Conservation (phyloP, 2,329 filamentous ascomycete genomes). For the Phialocephala subalpina region DNA sequence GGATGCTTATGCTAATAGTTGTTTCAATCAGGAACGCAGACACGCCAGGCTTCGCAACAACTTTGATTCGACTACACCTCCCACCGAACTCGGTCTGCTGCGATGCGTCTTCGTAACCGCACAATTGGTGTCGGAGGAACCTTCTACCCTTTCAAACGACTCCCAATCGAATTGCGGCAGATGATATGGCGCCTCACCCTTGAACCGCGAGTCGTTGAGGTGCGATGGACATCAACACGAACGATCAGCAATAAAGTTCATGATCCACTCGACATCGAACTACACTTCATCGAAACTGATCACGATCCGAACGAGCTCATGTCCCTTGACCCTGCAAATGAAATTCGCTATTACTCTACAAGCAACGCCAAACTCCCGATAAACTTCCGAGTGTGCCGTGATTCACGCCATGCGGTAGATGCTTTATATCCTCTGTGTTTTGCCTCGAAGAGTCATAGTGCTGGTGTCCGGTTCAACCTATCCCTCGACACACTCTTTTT, state of each 20-base stretch:
- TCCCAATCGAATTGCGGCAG: not conserved
- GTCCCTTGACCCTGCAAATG: not conserved
- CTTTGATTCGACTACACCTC: not conserved
- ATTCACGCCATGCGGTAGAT: not conserved
- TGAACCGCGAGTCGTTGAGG: not conserved
- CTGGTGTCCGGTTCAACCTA: not conserved
- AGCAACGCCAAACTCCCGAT: not conserved
- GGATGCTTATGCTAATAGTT: not conserved
- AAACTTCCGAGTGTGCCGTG: not conserved
- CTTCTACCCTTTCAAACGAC: not conserved
- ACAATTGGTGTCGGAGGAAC: not conserved
- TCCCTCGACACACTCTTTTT: not conserved
- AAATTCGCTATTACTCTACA: not conserved
- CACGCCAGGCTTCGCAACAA: no score
- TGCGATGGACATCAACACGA: no score
- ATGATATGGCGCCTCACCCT: not conserved
- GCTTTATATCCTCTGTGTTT: not conserved
- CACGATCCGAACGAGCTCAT: no score
- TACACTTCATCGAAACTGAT: no score
- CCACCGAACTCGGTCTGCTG: not conserved
- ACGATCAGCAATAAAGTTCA: no score
- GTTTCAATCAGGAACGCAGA: not conserved
- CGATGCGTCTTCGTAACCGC: not conserved
- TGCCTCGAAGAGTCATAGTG: not conserved
- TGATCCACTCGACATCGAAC: no score